phyloP scores from a whole-genome alignment of 176 grass and related monocot species.

The Triticum dicoccoides region DNA sequence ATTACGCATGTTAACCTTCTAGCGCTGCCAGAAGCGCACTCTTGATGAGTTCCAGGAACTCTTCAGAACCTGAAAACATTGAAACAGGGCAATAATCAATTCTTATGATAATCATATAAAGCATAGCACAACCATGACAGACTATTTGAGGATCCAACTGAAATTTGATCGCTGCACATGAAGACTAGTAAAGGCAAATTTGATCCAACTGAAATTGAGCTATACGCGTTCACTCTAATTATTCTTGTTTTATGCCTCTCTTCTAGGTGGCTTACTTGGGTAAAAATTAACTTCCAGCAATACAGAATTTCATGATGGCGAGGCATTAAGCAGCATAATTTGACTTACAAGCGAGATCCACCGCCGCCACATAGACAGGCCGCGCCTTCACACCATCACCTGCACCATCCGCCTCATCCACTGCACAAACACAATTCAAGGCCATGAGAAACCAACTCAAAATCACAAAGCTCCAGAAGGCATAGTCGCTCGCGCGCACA shows the following conservation, averaged over 20 bases:
- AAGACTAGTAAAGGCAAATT: not conserved
- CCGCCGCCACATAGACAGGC: slow-evolving; percentile 90
- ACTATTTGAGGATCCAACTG: not conserved
- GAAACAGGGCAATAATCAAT: not conserved
- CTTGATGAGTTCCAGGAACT: slow-evolving; percentile 90
- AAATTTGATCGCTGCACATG: not conserved
- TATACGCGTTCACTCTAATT: not conserved
- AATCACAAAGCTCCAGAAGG: not conserved
- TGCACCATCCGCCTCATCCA: slow-evolving; percentile 49
- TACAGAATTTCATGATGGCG: slow-evolving; percentile 6
- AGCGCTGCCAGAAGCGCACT: slow-evolving; percentile 85
- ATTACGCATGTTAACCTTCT: slow-evolving; percentile 54
- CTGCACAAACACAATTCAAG: slow-evolving; percentile 38
- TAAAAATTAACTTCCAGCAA: slow-evolving; percentile 11
- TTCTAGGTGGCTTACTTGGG: not conserved
- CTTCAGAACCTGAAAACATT: slow-evolving; percentile 80
- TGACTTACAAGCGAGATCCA: slow-evolving; percentile 87
- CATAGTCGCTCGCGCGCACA: not conserved
- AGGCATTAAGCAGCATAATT: not conserved
- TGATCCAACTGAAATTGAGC: not conserved
- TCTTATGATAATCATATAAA: not conserved
- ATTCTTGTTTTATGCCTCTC: not conserved
- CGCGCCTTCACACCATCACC: slow-evolving; percentile 47
- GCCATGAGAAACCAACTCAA: not conserved
- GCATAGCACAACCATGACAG: not conserved